Base-by-base conservation (phyloP, 441 rosid species). In the Theobroma grandiflorum region DNA sequence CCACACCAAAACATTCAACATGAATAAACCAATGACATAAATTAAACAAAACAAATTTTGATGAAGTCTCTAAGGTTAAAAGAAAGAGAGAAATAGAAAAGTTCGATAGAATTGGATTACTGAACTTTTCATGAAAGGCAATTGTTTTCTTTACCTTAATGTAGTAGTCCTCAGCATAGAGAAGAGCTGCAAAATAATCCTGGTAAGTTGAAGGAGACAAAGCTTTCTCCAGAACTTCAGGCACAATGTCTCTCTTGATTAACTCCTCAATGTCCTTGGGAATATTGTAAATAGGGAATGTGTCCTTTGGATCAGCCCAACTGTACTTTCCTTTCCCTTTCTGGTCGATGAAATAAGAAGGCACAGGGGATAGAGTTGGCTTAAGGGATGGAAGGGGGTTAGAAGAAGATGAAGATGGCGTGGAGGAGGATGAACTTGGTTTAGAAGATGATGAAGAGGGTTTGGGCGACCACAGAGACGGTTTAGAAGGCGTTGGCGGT, bases 91-190 rank as follows among this genome's bases (percentile, higher is more conserved):
- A 49, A 3, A 40, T 5, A 55, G 26, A 37, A 67, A 3, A 75
- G n/a, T 45, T 12, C 18, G 12, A 73, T 52, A 55, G 14, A 15
- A 62, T 18, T 22, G 11, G 12, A n/a, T 10, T 3, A 72, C 4
- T 15, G 15, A 64, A 43, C 37, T 3, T 53, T 18, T 50, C 31
- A 35, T 1, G 55, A 47, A 49, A 31, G 74, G 74, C 12, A 70
- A 26, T 12, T 1, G 15, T 45, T 49, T n/a, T 10, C 64, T 2
- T 31, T 80, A 84, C 90, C 89, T 84, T 82, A 26, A 77, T 35
- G 31, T 87, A 83, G 80, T 63, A 81, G 74, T 86, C 88, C 74
- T 84, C 90, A 0, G 89, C 85, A 81, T 83, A 84, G 14, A 89
- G 84, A 71, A 85, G 82, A 37, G 89, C 84, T 31, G 86, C 81